Base-by-base conservation (phyloP, 768 basidiomycete genomes). In the Sarcodon sp. region DNA sequence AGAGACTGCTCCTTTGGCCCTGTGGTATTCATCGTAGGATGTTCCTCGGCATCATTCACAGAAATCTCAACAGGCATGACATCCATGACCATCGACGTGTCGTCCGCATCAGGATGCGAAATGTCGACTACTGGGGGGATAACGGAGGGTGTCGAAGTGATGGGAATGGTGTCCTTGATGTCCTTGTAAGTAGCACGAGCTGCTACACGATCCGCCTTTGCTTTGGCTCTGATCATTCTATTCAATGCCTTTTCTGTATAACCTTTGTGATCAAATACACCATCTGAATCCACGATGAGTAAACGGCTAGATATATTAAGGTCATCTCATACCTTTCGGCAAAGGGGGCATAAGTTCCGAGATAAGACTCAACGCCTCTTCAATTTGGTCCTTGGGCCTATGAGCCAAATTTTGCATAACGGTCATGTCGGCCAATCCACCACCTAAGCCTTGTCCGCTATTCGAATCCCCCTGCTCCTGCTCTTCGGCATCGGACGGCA, bases 381-480 rank as follows among this genome's bases (percentile, higher is more conserved):
- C 93, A 5, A 98, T 79, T 61, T 97, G 93, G 51, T 99, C 96
- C 66, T 98, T 98, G 4, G 96, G 87, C 31, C 92, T 75, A 63
- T 97, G 92, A 0, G 91, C 91, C 41, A 99, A 69, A 62, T 94
- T 98, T 66, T 98, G 89, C 82, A 97, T 89, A 27, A 99, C 90
- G 6, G 90, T 85, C 89, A 98, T 92, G 60, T 97, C 93, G 13
- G 89, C 91, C 4, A 93, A 66, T 31, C 90, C 88, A 41, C 88
- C 89, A 31, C 87, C 87, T 1, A 92, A 66, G 9, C 87, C 88
- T 63, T 91, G 88, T 0, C 85, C 82, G 27, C 69, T 71, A 6
- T 54, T 62, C 0, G 76, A 72, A 52, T 70, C 72, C 4, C 81
- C 83, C 60, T 84, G 79, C 2, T 27, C 39, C 13, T 41, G 39